Percentiles rank a stretch among this genome's conserved stretches.
Conservation (phyloP, 1,284 basidiomycete genomes). For the Phylloboletellus chloephorus region DNA sequence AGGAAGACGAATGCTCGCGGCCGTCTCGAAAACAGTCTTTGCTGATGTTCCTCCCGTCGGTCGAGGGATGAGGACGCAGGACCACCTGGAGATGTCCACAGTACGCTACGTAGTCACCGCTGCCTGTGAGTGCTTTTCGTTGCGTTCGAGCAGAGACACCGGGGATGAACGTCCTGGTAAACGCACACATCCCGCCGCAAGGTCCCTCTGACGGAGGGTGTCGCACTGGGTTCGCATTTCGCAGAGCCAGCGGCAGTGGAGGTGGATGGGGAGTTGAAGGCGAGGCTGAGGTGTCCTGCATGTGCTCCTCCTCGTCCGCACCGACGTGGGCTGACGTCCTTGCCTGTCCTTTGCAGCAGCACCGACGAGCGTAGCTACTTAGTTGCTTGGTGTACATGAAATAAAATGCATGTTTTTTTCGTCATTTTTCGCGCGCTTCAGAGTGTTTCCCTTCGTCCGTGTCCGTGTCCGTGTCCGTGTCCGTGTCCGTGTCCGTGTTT, state of each 20-base stretch:
- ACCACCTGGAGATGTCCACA: constrained; percentile 79
- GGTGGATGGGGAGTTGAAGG: constrained; percentile 74
- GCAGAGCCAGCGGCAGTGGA: constrained; percentile 40
- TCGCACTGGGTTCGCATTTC: constrained; percentile 25
- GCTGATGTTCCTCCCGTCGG: constrained; percentile 81
- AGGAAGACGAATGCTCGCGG: constrained; percentile 50
- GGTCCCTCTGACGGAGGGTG: constrained; percentile 28
- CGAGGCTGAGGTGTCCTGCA: constrained; percentile 67
- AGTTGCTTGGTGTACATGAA: too few relatives aligned
- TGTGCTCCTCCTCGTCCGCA: neutral
- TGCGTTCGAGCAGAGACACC: constrained; percentile 32
- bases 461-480: too few relatives aligned
- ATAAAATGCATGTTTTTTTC: too few relatives aligned
- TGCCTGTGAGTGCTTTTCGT: constrained; percentile 12
- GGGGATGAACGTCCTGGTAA: constrained; percentile 84
- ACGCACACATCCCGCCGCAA: constrained; percentile 59
- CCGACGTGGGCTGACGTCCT: constrained; percentile 3
- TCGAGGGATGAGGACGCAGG: constrained; percentile 82
- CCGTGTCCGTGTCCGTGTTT: too few relatives aligned
- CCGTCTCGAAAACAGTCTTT: constrained; percentile 83
- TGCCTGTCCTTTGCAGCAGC: constrained; percentile 5
- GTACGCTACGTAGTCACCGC: constrained; percentile 11
- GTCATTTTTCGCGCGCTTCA: constrained; percentile 20
- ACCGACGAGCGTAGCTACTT: too few relatives aligned
- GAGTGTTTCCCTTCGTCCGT: too few relatives aligned